Conservation (phyloP, 306 rosid genomes). For the Bauhinia variegata region DNA sequence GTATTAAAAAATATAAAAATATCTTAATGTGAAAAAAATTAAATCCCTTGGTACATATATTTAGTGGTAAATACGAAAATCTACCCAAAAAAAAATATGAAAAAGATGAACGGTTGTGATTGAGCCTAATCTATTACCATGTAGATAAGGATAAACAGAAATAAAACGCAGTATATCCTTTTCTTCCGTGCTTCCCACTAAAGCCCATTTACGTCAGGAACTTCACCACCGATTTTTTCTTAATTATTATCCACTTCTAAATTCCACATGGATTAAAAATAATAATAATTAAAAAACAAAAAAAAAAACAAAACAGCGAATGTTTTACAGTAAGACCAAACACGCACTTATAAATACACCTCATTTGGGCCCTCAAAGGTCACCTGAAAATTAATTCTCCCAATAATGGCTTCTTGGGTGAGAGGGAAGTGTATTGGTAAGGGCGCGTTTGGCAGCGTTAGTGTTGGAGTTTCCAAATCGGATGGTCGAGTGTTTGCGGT, state of each 20-base stretch:
- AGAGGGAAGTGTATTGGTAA: conserved; percentile 72
- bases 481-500: conserved; percentile 71
- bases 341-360: conserved; percentile 47
- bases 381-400: neutral
- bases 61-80: conserved; percentile 18
- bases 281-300: neutral
- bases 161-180: conserved; percentile 3
- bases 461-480: conserved; percentile 46
- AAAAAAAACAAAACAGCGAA: conserved; percentile 30
- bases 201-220: conserved; percentile 41
- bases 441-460: conserved; percentile 76
- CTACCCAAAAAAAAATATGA: neutral
- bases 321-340: neutral
- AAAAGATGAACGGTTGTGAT: conserved; percentile 30
- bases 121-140: neutral
- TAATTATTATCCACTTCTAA: conserved; percentile 48
- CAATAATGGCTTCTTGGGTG: conserved; percentile 63
- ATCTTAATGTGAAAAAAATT: too few species aligned
- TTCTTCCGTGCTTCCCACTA: neutral
- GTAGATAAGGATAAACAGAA: conserved; percentile 63
- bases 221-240: conserved; percentile 51
- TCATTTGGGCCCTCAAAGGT: conserved; percentile 32
- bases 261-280: conserved; percentile 57
- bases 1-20: too few species aligned
- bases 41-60: conserved; percentile 6